Percentiles rank a stretch among this genome's conserved stretches.
Conservation (phyloP, 73 alveolate species). For the Symbiodinium pilosum region DNA sequence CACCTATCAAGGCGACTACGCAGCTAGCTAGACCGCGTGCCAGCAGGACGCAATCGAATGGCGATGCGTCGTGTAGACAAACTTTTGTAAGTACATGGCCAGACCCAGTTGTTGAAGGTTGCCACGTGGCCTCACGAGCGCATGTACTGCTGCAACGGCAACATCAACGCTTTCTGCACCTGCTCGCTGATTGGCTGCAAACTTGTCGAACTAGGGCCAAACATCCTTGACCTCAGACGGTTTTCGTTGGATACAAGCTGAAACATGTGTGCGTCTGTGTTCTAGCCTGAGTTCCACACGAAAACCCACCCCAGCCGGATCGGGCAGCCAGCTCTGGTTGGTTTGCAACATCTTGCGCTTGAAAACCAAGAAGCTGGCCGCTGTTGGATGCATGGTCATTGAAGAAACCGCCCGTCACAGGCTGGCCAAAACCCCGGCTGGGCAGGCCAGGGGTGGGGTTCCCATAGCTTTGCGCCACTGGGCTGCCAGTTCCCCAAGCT, state of each 20-base stretch:
- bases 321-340: no score
- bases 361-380: no score
- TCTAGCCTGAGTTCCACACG: slow-evolving; percentile 10
- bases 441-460: background rate
- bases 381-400: no score
- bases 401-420: no score
- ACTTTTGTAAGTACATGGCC: background rate
- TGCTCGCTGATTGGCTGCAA: slow-evolving; percentile 84
- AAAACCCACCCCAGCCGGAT: slow-evolving; percentile 18
- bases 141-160: background rate
- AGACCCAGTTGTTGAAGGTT: background rate
- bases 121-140: background rate
- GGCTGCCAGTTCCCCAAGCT: slow-evolving; percentile 18
- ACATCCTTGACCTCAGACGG: slow-evolving; percentile 37
- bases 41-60: background rate
- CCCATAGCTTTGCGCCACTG: slow-evolving; percentile 29
- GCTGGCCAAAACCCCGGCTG: no score
- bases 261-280: no score
- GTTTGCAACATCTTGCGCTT: no score
- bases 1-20: no score
- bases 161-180: background rate
- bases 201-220: slow-evolving; percentile 23
- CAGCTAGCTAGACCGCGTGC: no score
- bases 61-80: no score
- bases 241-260: background rate